A percentile compares a stretch with the other conserved stretches of the same genome.
Conservation (phyloP, 2,329 filamentous ascomycete genomes). For the Neopestalotiopsis sp. region DNA sequence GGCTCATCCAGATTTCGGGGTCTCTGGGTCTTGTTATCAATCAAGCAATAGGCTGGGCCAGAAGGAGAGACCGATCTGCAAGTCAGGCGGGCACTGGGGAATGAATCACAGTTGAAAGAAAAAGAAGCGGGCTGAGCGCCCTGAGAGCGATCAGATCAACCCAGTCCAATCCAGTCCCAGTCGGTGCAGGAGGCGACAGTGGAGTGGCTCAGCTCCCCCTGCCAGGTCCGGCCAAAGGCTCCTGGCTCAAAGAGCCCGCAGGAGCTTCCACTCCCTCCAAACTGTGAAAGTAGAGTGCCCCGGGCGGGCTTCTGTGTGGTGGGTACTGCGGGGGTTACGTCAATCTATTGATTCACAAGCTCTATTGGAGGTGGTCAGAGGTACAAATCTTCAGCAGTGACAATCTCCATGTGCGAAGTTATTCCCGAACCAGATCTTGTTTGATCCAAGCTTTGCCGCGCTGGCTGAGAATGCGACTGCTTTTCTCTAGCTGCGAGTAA, state of each 20-base stretch:
- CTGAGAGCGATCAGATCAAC: background rate
- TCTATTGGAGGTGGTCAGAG: background rate
- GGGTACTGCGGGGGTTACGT: background rate
- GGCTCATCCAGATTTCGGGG: background rate
- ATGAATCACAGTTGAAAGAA: background rate
- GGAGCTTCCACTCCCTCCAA: background rate
- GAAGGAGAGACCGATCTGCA: background rate
- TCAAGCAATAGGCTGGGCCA: background rate
- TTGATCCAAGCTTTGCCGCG: too few relatives aligned
- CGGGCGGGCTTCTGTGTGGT: background rate
- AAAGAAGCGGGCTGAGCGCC: background rate
- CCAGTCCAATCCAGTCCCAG: background rate
- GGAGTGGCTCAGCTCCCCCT: constrained; percentile 12
- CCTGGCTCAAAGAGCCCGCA: background rate
- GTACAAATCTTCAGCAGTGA: background rate
- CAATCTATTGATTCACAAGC: background rate
- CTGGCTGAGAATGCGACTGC: background rate
- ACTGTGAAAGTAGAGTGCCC: background rate
- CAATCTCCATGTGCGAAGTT: background rate
- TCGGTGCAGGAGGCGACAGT: constrained; percentile 6
- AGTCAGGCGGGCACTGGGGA: background rate
- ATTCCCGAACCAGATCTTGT: background rate
- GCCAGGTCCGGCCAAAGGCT: background rate
- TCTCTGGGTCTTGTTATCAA: background rate
- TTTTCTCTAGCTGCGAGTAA: background rate